phyloP scores from a whole-genome alignment of 2,329 filamentous ascomycete genomes.

The Neodidymelliopsis sp. region DNA sequence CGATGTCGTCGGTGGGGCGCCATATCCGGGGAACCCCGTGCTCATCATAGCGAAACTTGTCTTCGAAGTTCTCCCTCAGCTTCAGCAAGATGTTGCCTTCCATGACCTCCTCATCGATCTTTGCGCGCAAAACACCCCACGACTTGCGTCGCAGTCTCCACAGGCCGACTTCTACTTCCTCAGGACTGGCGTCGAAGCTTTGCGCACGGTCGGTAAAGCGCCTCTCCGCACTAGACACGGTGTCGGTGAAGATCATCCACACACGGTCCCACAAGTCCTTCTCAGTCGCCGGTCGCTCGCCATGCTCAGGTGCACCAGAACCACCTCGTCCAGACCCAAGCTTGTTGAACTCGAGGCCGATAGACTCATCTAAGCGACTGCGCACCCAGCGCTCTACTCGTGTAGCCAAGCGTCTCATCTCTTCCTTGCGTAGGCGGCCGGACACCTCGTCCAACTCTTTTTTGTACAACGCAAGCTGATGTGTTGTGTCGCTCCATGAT shows the following conservation, averaged over 20 bases:
- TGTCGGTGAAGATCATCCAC: constrained; percentile 83
- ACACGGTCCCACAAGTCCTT: constrained; percentile 95
- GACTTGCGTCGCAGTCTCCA: constrained; percentile 94
- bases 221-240: constrained; percentile 83
- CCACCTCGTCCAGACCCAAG: constrained; percentile 87
- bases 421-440: constrained; percentile 83
- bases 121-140: constrained; percentile 87
- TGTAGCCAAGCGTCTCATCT: constrained; percentile 91
- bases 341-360: constrained; percentile 95
- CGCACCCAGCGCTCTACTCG: constrained; percentile 94
- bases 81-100: constrained; percentile 96
- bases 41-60: constrained; percentile 98
- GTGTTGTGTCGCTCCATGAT: constrained; percentile 84
- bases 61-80: constrained; percentile 96
- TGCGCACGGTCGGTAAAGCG: constrained; percentile 87
- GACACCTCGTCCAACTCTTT: constrained; percentile 93
- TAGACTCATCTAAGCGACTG: constrained; percentile 82
- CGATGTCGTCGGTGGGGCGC: constrained; percentile 96
- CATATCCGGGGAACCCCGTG: constrained; percentile 94
- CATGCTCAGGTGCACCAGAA: constrained; percentile 78
- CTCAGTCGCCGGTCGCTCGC: constrained; percentile 74
- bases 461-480: constrained; percentile 80
- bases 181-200: constrained; percentile 90
- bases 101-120: constrained; percentile 97
- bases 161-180: constrained; percentile 89